Evolutionary conservation across 2,329 filamentous ascomycete genomes (phyloP).

Genomic region (Calcarisporium arbuscula): DNA sequence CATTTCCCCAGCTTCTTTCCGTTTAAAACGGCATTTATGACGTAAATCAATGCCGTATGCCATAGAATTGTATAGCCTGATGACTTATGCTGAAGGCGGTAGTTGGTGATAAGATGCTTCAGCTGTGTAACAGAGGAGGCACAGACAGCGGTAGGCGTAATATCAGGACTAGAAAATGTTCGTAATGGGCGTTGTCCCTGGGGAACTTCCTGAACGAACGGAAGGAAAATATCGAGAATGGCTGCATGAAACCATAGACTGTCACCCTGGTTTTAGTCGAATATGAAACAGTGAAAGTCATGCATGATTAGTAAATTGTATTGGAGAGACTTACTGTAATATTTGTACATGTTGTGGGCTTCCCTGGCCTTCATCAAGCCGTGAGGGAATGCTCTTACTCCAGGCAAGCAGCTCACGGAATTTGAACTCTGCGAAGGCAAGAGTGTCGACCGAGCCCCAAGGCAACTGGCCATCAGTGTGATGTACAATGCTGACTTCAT

Average conservation of each 20-base stretch:
- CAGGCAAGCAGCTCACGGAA: constrained; percentile 33
- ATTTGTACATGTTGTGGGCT: constrained; percentile 27
- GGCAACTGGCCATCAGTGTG: constrained; percentile 2
- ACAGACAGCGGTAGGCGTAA: constrained; percentile 23
- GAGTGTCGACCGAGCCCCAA: constrained; percentile 3
- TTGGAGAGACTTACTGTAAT: constrained; percentile 24
- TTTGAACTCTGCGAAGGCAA: constrained; percentile 27
- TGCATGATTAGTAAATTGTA: neutral
- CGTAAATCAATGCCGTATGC: constrained; percentile 33
- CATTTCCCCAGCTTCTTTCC: constrained; percentile 21
- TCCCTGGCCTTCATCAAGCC: constrained; percentile 17
- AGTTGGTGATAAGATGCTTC: constrained; percentile 29
- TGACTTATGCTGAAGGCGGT: constrained; percentile 24
- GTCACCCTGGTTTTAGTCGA: too few species aligned
- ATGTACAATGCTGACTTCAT: constrained; percentile 24
- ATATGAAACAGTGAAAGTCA: too few species aligned
- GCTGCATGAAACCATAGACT: constrained; percentile 35
- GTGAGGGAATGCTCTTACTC: constrained; percentile 23
- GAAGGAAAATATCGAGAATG: constrained; percentile 29
- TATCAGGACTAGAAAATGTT: constrained; percentile 25
- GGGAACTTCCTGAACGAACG: constrained; percentile 9
- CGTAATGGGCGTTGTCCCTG: constrained; percentile 14
- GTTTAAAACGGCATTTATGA: constrained; percentile 29
- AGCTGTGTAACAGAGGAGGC: constrained; percentile 29
- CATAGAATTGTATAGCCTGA: constrained; percentile 32